These are phyloP conservation scores for Basipetospora sp. DNA, from an alignment of 2,329 filamentous ascomycete genomes.

Conservation along the genomic window DNA sequence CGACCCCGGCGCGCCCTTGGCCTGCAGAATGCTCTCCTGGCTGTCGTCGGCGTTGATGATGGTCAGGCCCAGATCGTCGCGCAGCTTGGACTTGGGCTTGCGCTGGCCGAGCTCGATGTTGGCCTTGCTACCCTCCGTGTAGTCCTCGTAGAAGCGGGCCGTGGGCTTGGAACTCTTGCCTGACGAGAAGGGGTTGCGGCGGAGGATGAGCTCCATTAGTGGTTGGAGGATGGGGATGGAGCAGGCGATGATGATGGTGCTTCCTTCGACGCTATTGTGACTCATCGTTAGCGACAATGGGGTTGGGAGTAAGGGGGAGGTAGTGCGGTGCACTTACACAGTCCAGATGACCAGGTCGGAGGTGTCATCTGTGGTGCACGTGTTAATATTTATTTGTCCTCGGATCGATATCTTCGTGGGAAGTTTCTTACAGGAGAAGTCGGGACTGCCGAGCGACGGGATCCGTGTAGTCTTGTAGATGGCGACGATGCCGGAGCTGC, in stretches of 20 bases:
- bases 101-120: constrained; percentile 8
- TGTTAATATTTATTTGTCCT: too few relatives aligned
- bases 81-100: constrained; percentile 6
- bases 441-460: constrained; percentile 13
- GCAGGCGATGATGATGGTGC: constrained; percentile 21
- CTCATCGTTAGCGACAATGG: too few relatives aligned
- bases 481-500: constrained; percentile 15
- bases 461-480: constrained; percentile 19
- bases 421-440: too few relatives aligned
- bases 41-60: constrained; percentile 9
- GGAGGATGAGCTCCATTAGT: constrained; percentile 15
- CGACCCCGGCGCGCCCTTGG: not conserved
- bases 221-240: constrained; percentile 21
- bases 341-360: constrained; percentile 32
- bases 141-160: constrained; percentile 5
- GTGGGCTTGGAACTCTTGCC: not conserved
- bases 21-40: constrained; percentile 9
- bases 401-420: too few relatives aligned
- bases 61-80: constrained; percentile 9
- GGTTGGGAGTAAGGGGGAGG: too few relatives aligned
- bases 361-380: too few relatives aligned
- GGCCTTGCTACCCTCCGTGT: constrained; percentile 1
- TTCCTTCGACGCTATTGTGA: constrained; percentile 18
- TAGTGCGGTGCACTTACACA: constrained; percentile 16
- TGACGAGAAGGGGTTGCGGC: constrained; percentile 9